A percentile compares a stretch with the other conserved stretches of the same genome.
These are phyloP conservation scores for Aspergillus kassunensis DNA, from an alignment of 495 filamentous ascomycete species.

Conservation along the genomic window DNA sequence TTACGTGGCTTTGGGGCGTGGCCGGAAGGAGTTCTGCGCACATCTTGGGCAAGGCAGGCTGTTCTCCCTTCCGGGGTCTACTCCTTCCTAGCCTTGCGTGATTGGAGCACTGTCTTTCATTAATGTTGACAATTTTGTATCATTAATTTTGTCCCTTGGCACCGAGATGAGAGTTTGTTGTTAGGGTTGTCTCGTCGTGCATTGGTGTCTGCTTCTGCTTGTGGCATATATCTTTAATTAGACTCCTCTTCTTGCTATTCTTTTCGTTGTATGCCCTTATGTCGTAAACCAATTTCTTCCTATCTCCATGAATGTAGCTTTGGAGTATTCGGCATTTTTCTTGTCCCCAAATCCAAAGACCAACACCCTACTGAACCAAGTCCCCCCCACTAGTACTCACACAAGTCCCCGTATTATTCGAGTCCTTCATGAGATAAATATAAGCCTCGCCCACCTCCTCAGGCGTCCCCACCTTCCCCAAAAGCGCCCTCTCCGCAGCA, in stretches of 20 bases:
- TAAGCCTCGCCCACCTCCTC: slow-evolving; percentile 11
- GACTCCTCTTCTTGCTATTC: slow-evolving; percentile 13
- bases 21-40: slow-evolving; percentile 17
- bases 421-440: slow-evolving; percentile 13
- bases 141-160: slow-evolving; percentile 35
- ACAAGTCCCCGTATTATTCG: neutral
- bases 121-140: slow-evolving; percentile 31
- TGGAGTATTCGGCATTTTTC: too few relatives aligned
- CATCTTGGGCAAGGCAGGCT: too few relatives aligned
- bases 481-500: neutral
- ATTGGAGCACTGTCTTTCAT: slow-evolving; percentile 5
- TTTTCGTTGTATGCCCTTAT: too few relatives aligned
- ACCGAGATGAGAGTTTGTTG: slow-evolving; percentile 36
- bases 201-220: slow-evolving; percentile 18
- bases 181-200: slow-evolving; percentile 22
- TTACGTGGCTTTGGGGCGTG: slow-evolving; percentile 2
- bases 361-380: neutral
- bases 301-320: neutral
- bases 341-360: neutral
- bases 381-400: neutral
- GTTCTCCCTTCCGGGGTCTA: too few relatives aligned
- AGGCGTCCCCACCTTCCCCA: neutral
- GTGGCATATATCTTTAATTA: slow-evolving; percentile 32
- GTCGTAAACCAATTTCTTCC: too few relatives aligned
- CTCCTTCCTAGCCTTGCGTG: neutral